These are phyloP conservation scores for Suhomyces sp. DNA, from an alignment of 805 yeast genomes.

Conservation along the genomic window DNA sequence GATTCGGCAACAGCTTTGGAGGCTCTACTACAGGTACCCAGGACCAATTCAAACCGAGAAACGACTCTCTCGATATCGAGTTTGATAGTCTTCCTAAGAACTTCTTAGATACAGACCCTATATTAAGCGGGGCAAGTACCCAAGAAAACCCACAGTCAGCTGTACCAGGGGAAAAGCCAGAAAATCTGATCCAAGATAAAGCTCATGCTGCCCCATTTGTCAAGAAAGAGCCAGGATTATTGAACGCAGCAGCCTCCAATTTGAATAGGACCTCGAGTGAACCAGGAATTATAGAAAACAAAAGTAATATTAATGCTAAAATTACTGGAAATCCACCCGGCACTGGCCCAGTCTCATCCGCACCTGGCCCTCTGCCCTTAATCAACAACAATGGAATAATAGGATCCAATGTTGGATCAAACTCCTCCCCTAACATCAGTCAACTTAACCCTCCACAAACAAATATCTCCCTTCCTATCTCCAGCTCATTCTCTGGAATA, in stretches of 20 bases:
- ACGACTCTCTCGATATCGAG: constrained; percentile 14
- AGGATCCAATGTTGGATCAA: too few relatives aligned
- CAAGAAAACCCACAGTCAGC: constrained; percentile 1
- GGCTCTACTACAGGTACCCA: constrained; percentile 1
- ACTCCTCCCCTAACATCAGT: too few relatives aligned
- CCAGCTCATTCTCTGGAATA: background rate
- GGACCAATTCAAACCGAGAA: constrained; percentile 1
- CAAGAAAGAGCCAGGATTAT: too few relatives aligned
- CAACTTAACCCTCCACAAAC: background rate
- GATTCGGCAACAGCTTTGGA: constrained; percentile 8
- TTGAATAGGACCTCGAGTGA: background rate
- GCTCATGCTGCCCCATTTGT: too few relatives aligned
- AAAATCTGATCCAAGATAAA: too few relatives aligned
- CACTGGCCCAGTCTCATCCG: too few relatives aligned
- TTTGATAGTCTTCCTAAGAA: constrained; percentile 20
- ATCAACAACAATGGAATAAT: background rate
- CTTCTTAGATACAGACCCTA: constrained; percentile 14
- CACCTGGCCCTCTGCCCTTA: too few relatives aligned
- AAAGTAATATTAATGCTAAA: background rate
- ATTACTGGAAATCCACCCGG: background rate
- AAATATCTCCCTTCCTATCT: too few relatives aligned
- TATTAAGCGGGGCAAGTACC: constrained; percentile 1
- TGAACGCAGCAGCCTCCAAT: background rate
- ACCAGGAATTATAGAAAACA: background rate
- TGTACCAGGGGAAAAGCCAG: background rate